Base-by-base conservation (phyloP, 176 grass and related monocot species). In the Zoysia pacifica region DNA sequence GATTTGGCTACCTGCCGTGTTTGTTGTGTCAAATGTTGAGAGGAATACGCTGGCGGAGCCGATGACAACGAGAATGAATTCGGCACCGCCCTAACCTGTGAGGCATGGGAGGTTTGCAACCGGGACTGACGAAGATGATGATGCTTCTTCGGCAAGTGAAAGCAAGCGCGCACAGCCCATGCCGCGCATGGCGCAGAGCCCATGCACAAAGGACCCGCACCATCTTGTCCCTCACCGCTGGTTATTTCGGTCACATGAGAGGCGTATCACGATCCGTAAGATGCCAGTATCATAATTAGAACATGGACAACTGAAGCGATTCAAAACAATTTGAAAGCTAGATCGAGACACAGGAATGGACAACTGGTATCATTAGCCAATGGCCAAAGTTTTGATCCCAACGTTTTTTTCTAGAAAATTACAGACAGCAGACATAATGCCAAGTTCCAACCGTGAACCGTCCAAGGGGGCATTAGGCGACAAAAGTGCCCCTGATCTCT, bases 311-410 rank as follows among this genome's bases (percentile, higher is more conserved):
- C 64, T 18, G 41, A 60, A 76, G 12, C 70, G 11, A 75, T 89
- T 81, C 82, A 70, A 76, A 85, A 75, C 42, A 65, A 59, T 76
- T 89, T 71, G 72, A 89, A 89, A 76, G 20, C 62, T 63, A 51
- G 63, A 80, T 85, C 71, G 28, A 60, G 72, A 51, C 48, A 81
- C 50, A 49, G 58, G n/a, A 84, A 77, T 47, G 9, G 58, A 81
- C 55, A 84, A 65, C 19, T 38, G 59, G 18, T 13, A 11, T 39
- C 2, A 58, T 9, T 72, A 9, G 46, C 52, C 64, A 36, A 73
- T 50, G 15, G 69, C 69, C 70, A 50, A 41, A 41, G 67, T 51
- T 82, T 65, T 5, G 5, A 47, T 12, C 65, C 44, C 7, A 20
- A 56, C 12, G 0, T 58, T 58, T 48, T 44, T 41, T 52, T 44